Conservation (phyloP, 345 rosid genomes). For the Fremontodendron californicum region DNA sequence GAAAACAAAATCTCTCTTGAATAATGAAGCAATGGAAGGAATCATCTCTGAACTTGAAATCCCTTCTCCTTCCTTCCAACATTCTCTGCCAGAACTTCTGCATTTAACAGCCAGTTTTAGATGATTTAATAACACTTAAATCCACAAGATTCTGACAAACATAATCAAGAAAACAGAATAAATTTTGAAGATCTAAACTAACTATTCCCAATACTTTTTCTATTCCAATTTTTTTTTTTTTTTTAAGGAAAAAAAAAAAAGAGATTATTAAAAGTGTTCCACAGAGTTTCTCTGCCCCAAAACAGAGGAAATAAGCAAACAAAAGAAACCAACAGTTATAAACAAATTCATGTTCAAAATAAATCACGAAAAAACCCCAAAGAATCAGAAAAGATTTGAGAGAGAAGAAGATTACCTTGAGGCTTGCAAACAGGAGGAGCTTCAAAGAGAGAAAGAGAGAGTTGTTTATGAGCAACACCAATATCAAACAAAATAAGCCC, state of each 20-base stretch:
- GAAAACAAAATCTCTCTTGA: neutral
- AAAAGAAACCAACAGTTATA: neutral
- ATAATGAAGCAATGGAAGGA: neutral
- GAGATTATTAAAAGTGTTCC: slow-evolving; percentile 13
- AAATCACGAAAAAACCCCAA: neutral
- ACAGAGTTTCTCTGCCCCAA: neutral
- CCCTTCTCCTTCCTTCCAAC: slow-evolving; percentile 48
- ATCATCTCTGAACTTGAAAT: slow-evolving; percentile 42
- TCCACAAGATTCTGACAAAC: neutral
- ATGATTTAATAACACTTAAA: neutral
- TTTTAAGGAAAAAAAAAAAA: no score
- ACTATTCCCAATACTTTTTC: neutral
- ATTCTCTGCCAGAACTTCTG: slow-evolving; percentile 35
- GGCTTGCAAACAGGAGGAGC: slow-evolving; percentile 81
- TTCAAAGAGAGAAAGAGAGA: slow-evolving; percentile 85
- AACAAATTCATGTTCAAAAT: neutral
- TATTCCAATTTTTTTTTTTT: no score
- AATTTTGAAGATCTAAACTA: neutral
- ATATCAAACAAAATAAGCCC: slow-evolving; percentile 82
- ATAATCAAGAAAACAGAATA: neutral
- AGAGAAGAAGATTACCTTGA: slow-evolving; percentile 30
- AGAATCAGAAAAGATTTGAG: neutral
- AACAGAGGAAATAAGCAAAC: neutral
- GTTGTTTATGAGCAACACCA: slow-evolving; percentile 75
- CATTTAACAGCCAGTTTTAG: slow-evolving; percentile 10